Evolutionary conservation across 2,329 filamentous ascomycete genomes (phyloP), one percentile per base, ranked within the genome.

Genomic region (Chaetomiaceae sp.): DNA sequence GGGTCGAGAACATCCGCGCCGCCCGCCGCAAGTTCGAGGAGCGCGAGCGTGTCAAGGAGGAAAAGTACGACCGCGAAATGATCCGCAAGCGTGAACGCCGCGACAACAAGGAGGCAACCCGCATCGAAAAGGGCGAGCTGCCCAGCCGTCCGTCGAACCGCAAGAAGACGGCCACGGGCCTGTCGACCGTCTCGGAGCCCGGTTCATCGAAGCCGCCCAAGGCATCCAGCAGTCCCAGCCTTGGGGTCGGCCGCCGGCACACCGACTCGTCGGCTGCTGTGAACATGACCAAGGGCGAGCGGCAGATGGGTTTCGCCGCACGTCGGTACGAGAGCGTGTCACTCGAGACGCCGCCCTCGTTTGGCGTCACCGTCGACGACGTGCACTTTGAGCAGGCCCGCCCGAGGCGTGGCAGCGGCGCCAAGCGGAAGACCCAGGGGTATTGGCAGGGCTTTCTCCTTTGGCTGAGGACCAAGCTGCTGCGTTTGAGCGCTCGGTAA

Each of bases 371-470:
- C 14, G 72, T 75, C 17, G 71, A 75, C 17, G 71, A 73, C 3
- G 71, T 75, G 17, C 68, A 68, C 14, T 78, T 79, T 53, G 68
- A 74, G 52, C 68, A 67, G 14, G 51, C 66, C 7, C 65, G 68
- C 34, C 71, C 69, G 4, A 66, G 69, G 34, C 71, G 78, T 53
- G 70, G 69, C 54, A 75, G 70, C 61, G 72, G 72, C 7, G 74
- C 79, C 53, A 85, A 84, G 71, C 76, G 74, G 60, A 82, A 79
- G 70, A 85, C 82, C 1, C 79, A 80, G 56, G 74, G 78, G 57
- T 76, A 81, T 36, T 86, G 82, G 82, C 83, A 79, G 7, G 76
- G 75, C 20, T 84, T 86, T 61, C 73, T 85, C 47, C 72, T 86
- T 51, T 86, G 83, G 83, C 65, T 86, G 23, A 73, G 82, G 55